Evolutionary conservation across 768 basidiomycete species (phyloP).

Genomic region (Boletus tomentosulus): DNA sequence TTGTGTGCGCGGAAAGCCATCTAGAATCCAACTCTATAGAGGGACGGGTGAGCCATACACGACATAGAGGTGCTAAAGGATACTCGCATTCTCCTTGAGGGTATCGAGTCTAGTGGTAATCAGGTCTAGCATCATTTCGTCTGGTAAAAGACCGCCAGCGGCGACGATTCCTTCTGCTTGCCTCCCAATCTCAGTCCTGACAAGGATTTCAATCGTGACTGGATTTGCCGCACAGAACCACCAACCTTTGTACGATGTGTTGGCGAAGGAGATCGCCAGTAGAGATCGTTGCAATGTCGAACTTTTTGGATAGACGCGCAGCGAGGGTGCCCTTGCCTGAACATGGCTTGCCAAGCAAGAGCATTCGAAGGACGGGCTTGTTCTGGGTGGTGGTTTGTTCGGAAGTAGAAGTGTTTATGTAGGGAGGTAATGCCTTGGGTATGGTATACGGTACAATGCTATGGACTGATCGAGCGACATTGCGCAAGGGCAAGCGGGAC

Average conservation of each 20-base stretch:
- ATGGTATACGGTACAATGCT: slow-evolving; percentile 19
- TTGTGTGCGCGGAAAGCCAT: slow-evolving; percentile 87
- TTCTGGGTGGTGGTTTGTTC: slow-evolving; percentile 24
- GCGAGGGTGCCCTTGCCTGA: slow-evolving; percentile 83
- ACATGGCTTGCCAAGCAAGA: slow-evolving; percentile 57
- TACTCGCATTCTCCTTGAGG: slow-evolving; percentile 55
- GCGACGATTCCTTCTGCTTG: slow-evolving; percentile 78
- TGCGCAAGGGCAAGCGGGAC: slow-evolving; percentile 2
- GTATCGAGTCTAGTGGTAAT: slow-evolving; percentile 65
- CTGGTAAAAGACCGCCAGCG: slow-evolving; percentile 68
- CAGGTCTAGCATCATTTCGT: slow-evolving; percentile 73
- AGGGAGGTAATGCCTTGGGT: slow-evolving; percentile 45
- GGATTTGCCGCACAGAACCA: neutral
- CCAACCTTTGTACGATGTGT: slow-evolving; percentile 66
- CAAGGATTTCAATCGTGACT: neutral
- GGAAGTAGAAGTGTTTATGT: slow-evolving; percentile 34
- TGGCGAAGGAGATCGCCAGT: slow-evolving; percentile 82
- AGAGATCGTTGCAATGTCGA: slow-evolving; percentile 68
- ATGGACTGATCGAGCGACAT: slow-evolving; percentile 14
- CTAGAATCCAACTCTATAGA: slow-evolving; percentile 78
- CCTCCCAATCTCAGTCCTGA: slow-evolving; percentile 63
- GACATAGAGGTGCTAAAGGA: slow-evolving; percentile 4
- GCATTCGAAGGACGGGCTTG: slow-evolving; percentile 38
- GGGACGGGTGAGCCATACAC: slow-evolving; percentile 5
- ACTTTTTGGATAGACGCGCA: slow-evolving; percentile 65